phyloP scores from a whole-genome alignment of 2,329 filamentous ascomycete genomes.

The Lecanicillium sp. region DNA sequence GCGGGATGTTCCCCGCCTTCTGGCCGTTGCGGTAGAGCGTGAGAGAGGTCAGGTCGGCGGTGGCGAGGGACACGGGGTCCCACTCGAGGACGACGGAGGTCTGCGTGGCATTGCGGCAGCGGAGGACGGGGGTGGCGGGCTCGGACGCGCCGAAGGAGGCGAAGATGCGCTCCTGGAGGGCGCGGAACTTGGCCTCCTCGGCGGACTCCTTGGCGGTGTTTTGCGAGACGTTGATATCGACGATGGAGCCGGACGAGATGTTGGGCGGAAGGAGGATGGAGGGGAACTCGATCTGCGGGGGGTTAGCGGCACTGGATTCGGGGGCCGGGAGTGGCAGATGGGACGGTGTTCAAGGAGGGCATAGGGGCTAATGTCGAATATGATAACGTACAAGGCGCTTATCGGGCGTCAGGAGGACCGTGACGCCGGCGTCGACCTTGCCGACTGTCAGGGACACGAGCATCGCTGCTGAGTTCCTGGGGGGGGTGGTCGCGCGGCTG shows the following conservation, averaged over 20 bases:
- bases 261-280: slow-evolving; percentile 93
- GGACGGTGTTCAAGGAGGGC: neutral
- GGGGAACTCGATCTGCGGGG: slow-evolving; percentile 85
- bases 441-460: slow-evolving; percentile 96
- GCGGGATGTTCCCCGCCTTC: slow-evolving; percentile 92
- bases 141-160: slow-evolving; percentile 76
- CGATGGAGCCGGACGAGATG: slow-evolving; percentile 92
- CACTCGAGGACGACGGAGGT: slow-evolving; percentile 98
- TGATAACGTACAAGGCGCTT: slow-evolving; percentile 72
- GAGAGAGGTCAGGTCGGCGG: slow-evolving; percentile 82
- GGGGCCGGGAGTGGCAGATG: slow-evolving; percentile 3
- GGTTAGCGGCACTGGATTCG: slow-evolving; percentile 10
- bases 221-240: slow-evolving; percentile 91
- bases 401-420: slow-evolving; percentile 91
- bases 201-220: slow-evolving; percentile 73
- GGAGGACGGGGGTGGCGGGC: slow-evolving; percentile 70
- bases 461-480: slow-evolving; percentile 47
- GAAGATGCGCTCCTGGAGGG: slow-evolving; percentile 85
- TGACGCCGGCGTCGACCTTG: slow-evolving; percentile 98
- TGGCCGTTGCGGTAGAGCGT: slow-evolving; percentile 92
- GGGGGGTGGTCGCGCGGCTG: neutral
- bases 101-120: slow-evolving; percentile 94
- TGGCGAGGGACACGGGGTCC: slow-evolving; percentile 91
- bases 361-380: neutral
- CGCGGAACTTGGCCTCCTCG: slow-evolving; percentile 68